Evolutionary conservation across 225 moss, liverwort and hornwort species (phyloP).

Genomic region (Straminergon stramineum): DNA sequence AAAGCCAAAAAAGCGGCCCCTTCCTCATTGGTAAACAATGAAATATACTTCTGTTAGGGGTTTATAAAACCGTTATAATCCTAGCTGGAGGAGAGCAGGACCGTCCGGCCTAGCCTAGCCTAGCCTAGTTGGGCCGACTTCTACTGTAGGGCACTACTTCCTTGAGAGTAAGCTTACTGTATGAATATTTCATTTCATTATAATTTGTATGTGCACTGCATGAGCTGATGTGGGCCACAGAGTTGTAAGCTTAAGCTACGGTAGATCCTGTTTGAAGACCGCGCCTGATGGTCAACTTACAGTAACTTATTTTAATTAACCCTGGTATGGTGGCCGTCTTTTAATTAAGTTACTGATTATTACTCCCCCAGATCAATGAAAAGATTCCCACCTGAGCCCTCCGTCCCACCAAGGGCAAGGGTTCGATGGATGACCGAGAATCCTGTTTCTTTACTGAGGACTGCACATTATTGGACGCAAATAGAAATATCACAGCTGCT

Average conservation of each 20-base stretch:
- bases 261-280: neutral
- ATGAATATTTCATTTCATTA: no score
- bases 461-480: neutral
- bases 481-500: neutral
- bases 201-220: no score
- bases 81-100: neutral
- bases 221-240: neutral
- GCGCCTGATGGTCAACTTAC: no score
- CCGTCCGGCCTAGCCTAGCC: no score
- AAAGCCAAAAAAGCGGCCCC: no score
- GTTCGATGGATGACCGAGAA: neutral
- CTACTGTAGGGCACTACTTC: no score
- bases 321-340: neutral
- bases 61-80: neutral
- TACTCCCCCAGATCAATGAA: neutral
- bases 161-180: no score
- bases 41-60: neutral
- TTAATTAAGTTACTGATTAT: no score
- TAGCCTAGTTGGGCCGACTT: no score
- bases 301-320: no score
- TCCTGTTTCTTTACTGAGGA: neutral
- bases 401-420: neutral
- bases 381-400: neutral
- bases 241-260: no score
- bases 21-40: neutral